A percentile compares a stretch with the other conserved stretches of the same genome.
These are phyloP conservation scores for Colletotrichum tropicale DNA, from an alignment of 2,329 filamentous ascomycete genomes.

Conservation along the genomic window DNA sequence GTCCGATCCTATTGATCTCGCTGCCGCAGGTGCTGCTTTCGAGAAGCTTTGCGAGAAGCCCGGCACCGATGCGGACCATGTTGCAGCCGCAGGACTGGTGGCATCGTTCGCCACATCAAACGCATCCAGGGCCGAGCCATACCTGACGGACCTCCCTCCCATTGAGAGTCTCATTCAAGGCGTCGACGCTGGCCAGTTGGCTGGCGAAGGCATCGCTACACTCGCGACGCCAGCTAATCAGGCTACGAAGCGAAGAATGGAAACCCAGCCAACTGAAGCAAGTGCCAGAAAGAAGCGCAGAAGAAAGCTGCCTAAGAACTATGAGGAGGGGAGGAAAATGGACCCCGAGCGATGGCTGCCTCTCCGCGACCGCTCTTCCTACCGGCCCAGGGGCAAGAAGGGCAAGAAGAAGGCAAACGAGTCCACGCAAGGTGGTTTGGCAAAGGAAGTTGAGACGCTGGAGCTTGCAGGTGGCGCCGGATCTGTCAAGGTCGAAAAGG, in stretches of 20 bases:
- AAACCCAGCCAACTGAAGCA: constrained; percentile 29
- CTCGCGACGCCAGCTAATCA: constrained; percentile 42
- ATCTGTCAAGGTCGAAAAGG: constrained; percentile 68
- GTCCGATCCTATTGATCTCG: constrained; percentile 68
- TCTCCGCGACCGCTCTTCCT: constrained; percentile 85
- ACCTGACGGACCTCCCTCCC: constrained; percentile 63
- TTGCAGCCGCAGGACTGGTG: constrained; percentile 82
- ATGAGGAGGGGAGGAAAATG: constrained; percentile 76
- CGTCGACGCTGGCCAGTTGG: constrained; percentile 65
- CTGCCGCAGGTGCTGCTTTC: constrained; percentile 80
- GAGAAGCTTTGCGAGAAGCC: constrained; percentile 70
- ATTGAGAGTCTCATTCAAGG: constrained; percentile 65
- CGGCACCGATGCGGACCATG: constrained; percentile 64
- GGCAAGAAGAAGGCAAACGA: constrained; percentile 82
- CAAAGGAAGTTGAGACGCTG: constrained; percentile 73
- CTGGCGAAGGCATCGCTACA: constrained; percentile 68
- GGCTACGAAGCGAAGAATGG: constrained; percentile 51
- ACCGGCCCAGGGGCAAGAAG: constrained; percentile 90
- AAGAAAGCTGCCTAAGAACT: constrained; percentile 73
- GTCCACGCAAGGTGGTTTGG: constrained; percentile 83
- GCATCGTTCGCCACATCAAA: constrained; percentile 75
- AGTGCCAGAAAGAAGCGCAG: constrained; percentile 53
- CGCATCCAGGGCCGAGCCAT: constrained; percentile 57
- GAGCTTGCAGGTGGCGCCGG: constrained; percentile 68
- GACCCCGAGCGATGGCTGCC: constrained; percentile 96